These are phyloP conservation scores for Russula griseocarnosa DNA, from an alignment of 768 basidiomycete genomes.

Conservation along the genomic window DNA sequence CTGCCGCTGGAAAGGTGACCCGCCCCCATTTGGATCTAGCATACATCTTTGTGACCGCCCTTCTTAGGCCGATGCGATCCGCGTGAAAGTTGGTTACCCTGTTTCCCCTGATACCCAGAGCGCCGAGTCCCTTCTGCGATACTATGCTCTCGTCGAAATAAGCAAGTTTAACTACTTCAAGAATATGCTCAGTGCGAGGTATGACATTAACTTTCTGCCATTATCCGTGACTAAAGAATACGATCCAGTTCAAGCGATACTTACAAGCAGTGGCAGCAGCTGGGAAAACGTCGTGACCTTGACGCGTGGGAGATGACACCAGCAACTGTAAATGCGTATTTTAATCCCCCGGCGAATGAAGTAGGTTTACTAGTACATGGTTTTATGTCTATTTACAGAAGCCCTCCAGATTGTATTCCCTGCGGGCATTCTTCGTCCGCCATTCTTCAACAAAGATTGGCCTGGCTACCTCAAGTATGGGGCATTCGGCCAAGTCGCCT, in stretches of 20 bases:
- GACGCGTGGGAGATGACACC: conserved; percentile 88
- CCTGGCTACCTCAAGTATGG: conserved; percentile 89
- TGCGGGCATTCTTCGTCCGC: conserved; percentile 89
- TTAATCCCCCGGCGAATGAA: conserved; percentile 83
- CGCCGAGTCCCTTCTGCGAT: conserved; percentile 62
- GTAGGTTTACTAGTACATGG: conserved; percentile 37
- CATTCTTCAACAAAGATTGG: conserved; percentile 85
- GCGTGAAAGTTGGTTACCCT: conserved; percentile 92
- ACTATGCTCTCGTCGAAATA: conserved; percentile 70
- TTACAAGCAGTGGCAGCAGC: conserved; percentile 65
- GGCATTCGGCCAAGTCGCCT: conserved; percentile 86
- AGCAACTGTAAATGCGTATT: conserved; percentile 84
- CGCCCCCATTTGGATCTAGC: conserved; percentile 11
- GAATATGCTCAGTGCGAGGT: conserved; percentile 70
- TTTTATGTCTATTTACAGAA: background rate
- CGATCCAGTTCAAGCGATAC: conserved; percentile 50
- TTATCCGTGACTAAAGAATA: conserved; percentile 2
- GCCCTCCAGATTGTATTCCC: conserved; percentile 85
- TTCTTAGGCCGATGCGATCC: conserved; percentile 67
- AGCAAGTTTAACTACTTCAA: conserved; percentile 73
- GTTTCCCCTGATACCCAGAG: conserved; percentile 75
- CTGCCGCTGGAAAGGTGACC: conserved; percentile 77
- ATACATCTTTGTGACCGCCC: conserved; percentile 17
- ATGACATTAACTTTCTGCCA: conserved; percentile 29
- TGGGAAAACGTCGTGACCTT: conserved; percentile 66